Evolutionary conservation across 495 filamentous ascomycete genomes (phyloP), one percentile per base, ranked within the genome.

Genomic region (Lasiosphaeria hispida): DNA sequence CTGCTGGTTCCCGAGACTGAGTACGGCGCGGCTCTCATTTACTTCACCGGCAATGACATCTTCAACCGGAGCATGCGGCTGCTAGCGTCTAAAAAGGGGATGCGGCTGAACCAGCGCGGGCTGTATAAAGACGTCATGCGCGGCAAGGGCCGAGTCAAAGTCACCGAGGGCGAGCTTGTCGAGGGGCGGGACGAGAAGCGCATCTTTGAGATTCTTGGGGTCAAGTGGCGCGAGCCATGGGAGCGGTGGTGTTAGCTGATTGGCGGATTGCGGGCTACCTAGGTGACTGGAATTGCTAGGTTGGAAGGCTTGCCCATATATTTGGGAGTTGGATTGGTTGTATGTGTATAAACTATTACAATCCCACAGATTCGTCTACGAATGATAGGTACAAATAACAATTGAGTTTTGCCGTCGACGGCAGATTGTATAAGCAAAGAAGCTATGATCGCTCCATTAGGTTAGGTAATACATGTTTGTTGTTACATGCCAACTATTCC

Each of bases 1-100:
- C 77, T 98, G 0, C 80, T 96, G 13, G 94, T 96, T 10, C 91
- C 92, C 0, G 83, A 85, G 59, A 77, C 80, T 0, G 86, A 96
- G 72, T 76, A 92, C 40, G 94, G 94, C 3, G 94, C 94, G 0
- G 92, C 94, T 1, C 68, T 97, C 65, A 82, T 98, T 50, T 98
- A 98, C 65, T 98, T 97, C 63, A 97, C 94, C 0, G 94, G 94
- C 1, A 95, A 96, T 63, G 92, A 96, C 65, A 91, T 97, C 48
- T 98, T 98, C 75, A 98, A 98, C 64, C 79, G 93, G 33, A 94
- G 89, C 55, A 82, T 97, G 72, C 72, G 94, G 61, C 71, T 97
- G 10, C 75, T 97, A 47, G 90, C 92, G 19, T 85, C 85, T 34
- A 92, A 84, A 77, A 94, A 91, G 68, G 85, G 85, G 0, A 92